These are phyloP conservation scores for Bipolaris bicolor DNA, from an alignment of 2,329 filamentous ascomycete species.

Conservation along the genomic window DNA sequence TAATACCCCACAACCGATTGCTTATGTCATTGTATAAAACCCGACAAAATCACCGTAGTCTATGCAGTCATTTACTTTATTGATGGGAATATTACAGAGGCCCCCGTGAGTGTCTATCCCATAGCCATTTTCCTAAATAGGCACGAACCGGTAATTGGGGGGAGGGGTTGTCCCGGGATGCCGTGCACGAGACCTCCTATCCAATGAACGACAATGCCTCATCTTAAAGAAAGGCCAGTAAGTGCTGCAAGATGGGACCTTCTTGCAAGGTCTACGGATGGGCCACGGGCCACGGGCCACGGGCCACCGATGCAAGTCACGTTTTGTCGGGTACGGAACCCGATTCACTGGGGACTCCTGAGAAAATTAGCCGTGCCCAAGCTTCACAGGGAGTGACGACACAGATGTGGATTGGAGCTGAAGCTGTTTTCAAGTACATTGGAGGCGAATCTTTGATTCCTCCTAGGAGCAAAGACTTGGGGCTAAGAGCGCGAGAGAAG, in stretches of 20 bases:
- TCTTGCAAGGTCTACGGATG: not conserved
- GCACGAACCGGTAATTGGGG: not conserved
- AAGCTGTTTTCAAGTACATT: not conserved
- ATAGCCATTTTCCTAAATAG: conserved; percentile 6
- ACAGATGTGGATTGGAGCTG: too few relatives aligned
- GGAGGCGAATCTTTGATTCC: not conserved
- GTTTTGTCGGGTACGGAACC: conserved; percentile 5
- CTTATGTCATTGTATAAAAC: conserved; percentile 9
- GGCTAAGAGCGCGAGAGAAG: not conserved
- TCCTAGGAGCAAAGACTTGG: not conserved
- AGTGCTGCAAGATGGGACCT: not conserved
- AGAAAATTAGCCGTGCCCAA: not conserved
- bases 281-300: too few relatives aligned
- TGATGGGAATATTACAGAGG: not conserved
- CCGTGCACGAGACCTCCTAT: not conserved
- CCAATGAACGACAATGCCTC: not conserved
- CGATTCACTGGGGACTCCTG: not conserved
- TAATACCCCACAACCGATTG: conserved; percentile 14
- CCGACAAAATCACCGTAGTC: not conserved
- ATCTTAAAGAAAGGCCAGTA: not conserved
- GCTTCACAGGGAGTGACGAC: not conserved
- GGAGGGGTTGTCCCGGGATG: not conserved
- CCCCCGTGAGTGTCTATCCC: not conserved
- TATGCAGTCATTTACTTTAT: conserved; percentile 7
- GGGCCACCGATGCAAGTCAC: not conserved